Base-by-base conservation (phyloP, 805 yeast species). In the Komagataella pastoris region DNA sequence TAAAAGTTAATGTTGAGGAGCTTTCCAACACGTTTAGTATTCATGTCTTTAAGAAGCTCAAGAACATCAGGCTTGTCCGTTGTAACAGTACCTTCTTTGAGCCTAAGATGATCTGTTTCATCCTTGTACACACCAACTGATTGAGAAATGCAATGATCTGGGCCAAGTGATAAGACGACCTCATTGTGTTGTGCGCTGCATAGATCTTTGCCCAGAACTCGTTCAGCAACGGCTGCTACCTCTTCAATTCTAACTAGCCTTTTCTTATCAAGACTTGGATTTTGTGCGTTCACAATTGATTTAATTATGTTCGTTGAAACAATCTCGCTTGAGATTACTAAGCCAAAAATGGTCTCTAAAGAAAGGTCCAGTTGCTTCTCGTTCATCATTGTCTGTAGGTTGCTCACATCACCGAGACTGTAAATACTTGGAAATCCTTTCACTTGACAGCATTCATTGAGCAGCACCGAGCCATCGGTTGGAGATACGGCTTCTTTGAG, bases 371-470 rank as follows among this genome's bases (percentile, higher is more conserved):
- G 46, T 18, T 51, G 45, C 7, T 51, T 44, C 36, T 51, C 45
- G n/a, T 47, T 44, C 10, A 54, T 7, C 18, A 52, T 48, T 17
- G 30, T 47, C 30, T 54, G 52, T 8, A 54, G 44, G 23, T 48
- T 52, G n/a, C 50, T 49, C 21, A 50, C 47, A 46, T 54, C 56
- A 12, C 56, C 56, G 23, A 54, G 45, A 14, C 54, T 36, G 23
- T 49, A 54, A 24, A 53, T 14, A 23, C 21, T 51, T 1, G 23
- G 6, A 23, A 47, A 44, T 3, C 47, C 49, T 6, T 50, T 5
- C 3, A 51, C 21, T 49, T 24, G 47, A 5, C 47, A 40, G 12
- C 36, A 30, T 18, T 18, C 48, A 49, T 54, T 49, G 21, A 54
- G 54, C 7, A 54, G 14, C 7, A 52, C 45, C 24, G 52, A 54